Conservation (phyloP, 73 alveolate genomes). For the Effrenium voratum region DNA sequence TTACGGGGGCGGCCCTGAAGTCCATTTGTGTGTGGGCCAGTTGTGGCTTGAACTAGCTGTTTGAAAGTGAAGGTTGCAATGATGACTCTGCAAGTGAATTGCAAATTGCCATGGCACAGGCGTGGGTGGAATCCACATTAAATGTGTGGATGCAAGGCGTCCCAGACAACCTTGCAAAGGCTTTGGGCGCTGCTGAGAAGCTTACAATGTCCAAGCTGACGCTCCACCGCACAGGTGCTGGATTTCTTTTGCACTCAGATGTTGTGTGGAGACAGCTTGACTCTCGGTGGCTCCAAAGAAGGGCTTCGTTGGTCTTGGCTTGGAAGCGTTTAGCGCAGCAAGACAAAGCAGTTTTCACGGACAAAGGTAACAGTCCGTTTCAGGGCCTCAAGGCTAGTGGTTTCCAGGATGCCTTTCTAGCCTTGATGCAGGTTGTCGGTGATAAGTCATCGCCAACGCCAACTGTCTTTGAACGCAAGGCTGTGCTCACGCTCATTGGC, state of each 20-base stretch:
- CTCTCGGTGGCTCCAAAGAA: background rate
- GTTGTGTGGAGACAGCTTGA: background rate
- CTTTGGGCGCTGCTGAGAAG: background rate
- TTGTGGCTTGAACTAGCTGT: constrained; percentile 72
- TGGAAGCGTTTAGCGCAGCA: background rate
- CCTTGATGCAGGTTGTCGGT: background rate
- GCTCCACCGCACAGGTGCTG: constrained; percentile 8
- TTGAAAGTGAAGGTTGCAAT: background rate
- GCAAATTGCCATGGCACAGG: background rate
- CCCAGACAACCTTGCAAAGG: background rate
- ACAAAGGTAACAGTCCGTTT: background rate
- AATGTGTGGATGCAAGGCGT: background rate
- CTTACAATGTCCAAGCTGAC: background rate
- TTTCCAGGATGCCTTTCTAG: background rate
- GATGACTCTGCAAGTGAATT: too few relatives aligned
- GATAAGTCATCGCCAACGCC: background rate
- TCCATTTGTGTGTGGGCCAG: constrained; percentile 1
- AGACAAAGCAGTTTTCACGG: background rate
- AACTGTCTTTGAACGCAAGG: background rate
- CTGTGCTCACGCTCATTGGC: background rate
- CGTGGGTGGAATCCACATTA: background rate
- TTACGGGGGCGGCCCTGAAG: constrained; percentile 36
- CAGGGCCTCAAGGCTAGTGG: background rate
- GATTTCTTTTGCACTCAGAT: background rate
- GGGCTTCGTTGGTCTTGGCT: background rate